Percentiles rank a stretch among this genome's conserved stretches.
Conservation (phyloP, 495 filamentous ascomycete genomes). For the Cercophora samala region DNA sequence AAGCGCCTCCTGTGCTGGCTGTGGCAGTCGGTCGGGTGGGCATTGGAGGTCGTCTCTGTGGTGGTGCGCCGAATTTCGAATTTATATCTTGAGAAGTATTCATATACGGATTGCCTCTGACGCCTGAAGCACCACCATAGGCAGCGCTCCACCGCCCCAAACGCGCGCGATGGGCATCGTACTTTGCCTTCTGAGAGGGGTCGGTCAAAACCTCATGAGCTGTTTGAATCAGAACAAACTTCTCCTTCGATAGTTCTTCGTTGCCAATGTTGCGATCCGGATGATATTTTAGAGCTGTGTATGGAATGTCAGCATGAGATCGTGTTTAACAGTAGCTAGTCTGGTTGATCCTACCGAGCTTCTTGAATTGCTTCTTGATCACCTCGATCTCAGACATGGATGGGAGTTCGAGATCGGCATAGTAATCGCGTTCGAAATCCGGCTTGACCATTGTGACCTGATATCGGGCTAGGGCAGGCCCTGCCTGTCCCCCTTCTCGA, state of each 20-base stretch:
- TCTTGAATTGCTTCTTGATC: conserved; percentile 82
- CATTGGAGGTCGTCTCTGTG: conserved; percentile 41
- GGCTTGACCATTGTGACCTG: conserved; percentile 65
- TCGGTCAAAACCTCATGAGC: conserved; percentile 83
- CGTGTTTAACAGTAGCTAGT: neutral
- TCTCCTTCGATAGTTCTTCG: conserved; percentile 71
- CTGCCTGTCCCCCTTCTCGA: neutral
- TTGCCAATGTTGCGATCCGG: conserved; percentile 85
- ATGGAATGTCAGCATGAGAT: conserved; percentile 5
- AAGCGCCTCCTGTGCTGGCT: conserved; percentile 13
- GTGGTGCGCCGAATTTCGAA: conserved; percentile 39
- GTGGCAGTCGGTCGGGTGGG: conserved; percentile 32
- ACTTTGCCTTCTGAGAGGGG: conserved; percentile 61
- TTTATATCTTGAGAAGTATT: conserved; percentile 41
- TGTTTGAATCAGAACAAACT: conserved; percentile 80
- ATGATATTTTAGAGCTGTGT: conserved; percentile 74
- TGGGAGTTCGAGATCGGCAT: conserved; percentile 72
- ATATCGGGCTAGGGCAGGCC: conserved; percentile 7
- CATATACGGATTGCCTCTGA: conserved; percentile 53
- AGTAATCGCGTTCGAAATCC: conserved; percentile 76
- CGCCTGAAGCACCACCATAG: conserved; percentile 43
- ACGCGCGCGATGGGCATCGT: conserved; percentile 63
- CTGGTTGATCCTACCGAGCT: conserved; percentile 58
- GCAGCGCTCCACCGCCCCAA: conserved; percentile 25
- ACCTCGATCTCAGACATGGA: conserved; percentile 62